Conservation (phyloP, 306 rosid genomes). For the Fragaria nilgerrensis region DNA sequence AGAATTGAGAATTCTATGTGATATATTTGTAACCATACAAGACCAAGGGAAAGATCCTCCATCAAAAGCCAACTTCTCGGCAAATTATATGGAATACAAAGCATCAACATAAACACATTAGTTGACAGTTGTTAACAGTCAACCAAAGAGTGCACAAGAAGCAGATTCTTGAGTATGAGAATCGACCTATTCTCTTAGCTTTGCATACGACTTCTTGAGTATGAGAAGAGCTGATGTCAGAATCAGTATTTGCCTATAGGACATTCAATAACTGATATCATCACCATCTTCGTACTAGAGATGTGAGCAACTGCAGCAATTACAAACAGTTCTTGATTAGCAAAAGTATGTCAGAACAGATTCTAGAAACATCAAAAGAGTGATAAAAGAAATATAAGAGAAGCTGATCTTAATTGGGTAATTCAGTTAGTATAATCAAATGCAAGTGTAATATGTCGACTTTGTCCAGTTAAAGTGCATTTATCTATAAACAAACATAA, state of each 20-base stretch:
- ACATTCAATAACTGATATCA: background rate
- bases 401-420: background rate
- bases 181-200: background rate
- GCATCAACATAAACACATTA: background rate
- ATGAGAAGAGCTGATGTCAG: constrained; percentile 7
- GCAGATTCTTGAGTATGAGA: background rate
- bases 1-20: no score
- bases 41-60: background rate
- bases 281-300: constrained; percentile 90
- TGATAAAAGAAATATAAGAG: background rate
- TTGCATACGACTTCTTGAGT: constrained; percentile 2
- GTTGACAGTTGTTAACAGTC: background rate
- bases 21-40: background rate
- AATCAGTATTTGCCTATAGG: background rate
- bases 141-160: background rate
- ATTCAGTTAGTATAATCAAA: background rate
- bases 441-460: background rate
- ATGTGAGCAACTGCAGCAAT: constrained; percentile 77
- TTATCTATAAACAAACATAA: no score
- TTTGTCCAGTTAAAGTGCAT: background rate
- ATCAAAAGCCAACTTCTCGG: background rate
- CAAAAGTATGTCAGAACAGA: constrained; percentile 11
- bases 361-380: background rate
- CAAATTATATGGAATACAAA: background rate
- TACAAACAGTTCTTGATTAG: constrained; percentile 21